These are phyloP conservation scores for Chytriomyces sp. DNA, from an alignment of 192 early-diverging fungal species.

Conservation along the genomic window DNA sequence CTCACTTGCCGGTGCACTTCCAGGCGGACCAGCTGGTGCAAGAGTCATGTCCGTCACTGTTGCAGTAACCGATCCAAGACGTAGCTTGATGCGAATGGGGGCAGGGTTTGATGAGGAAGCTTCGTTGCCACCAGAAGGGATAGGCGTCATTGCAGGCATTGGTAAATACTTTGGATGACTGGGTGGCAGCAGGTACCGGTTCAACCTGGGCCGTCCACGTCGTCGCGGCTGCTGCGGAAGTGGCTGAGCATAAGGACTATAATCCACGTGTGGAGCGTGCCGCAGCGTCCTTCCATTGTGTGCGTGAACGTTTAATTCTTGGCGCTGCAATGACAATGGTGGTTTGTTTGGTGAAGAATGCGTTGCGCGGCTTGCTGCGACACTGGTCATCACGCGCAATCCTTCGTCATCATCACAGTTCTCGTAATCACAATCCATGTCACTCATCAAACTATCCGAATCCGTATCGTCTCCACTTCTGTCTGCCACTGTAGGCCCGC, in stretches of 20 bases:
- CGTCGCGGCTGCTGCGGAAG: background rate
- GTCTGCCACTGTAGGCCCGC: background rate
- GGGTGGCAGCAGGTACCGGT: constrained; percentile 10
- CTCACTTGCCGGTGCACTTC: background rate
- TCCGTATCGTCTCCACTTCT: background rate
- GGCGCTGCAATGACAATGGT: background rate
- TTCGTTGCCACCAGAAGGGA: no score
- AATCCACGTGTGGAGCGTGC: background rate
- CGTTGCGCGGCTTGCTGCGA: background rate
- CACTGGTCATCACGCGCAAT: background rate
- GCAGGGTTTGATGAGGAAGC: background rate
- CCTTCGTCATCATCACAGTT: background rate
- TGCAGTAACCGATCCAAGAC: background rate
- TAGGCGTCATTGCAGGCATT: background rate
- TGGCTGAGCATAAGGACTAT: background rate
- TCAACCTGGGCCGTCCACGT: constrained; percentile 20
- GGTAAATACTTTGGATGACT: constrained; percentile 12
- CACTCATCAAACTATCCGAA: background rate
- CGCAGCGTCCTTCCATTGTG: background rate
- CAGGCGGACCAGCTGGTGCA: no score
- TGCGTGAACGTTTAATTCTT: background rate
- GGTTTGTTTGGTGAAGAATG: background rate
- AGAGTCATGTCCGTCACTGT: background rate
- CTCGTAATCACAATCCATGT: constrained; percentile 11
- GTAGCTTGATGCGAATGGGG: background rate